These are phyloP conservation scores for Trametes polyzona DNA, from an alignment of 1,284 basidiomycete genomes.

Conservation along the genomic window DNA sequence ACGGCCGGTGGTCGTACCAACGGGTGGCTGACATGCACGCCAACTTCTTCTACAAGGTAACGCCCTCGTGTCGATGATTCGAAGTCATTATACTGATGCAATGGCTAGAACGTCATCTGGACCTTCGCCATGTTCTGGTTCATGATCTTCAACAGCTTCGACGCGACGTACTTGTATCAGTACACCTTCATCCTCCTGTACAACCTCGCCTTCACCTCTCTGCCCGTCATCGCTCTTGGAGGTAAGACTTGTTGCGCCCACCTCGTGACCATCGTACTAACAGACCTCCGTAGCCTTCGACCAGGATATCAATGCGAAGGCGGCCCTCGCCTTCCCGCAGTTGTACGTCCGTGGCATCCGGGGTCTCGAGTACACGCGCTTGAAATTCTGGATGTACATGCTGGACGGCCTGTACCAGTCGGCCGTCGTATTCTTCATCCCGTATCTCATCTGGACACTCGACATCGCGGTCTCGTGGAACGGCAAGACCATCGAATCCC, in stretches of 20 bases:
- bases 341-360: constrained; percentile 93
- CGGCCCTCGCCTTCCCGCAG: constrained; percentile 90
- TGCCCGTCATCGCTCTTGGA: constrained; percentile 91
- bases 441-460: constrained; percentile 77
- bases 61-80: constrained; percentile 7
- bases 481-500: constrained; percentile 75
- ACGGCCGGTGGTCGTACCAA: constrained; percentile 96
- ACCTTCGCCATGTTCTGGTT: constrained; percentile 95
- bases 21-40: constrained; percentile 97
- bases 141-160: constrained; percentile 91
- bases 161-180: constrained; percentile 94
- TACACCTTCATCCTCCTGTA: constrained; percentile 93
- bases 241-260: constrained; percentile 47
- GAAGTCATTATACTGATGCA: not conserved
- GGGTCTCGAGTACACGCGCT: constrained; percentile 90
- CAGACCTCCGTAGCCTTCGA: constrained; percentile 72
- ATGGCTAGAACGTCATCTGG: constrained; percentile 81
- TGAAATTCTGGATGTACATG: constrained; percentile 96
- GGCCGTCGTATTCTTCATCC: constrained; percentile 88
- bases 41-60: constrained; percentile 98
- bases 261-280: constrained; percentile 12
- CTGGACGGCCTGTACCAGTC: constrained; percentile 94
- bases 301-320: constrained; percentile 92
- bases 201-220: constrained; percentile 92
- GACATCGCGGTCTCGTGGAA: constrained; percentile 69